Evolutionary conservation across 2,329 filamentous ascomycete species (phyloP).

Genomic region (Claviceps arundinis): DNA sequence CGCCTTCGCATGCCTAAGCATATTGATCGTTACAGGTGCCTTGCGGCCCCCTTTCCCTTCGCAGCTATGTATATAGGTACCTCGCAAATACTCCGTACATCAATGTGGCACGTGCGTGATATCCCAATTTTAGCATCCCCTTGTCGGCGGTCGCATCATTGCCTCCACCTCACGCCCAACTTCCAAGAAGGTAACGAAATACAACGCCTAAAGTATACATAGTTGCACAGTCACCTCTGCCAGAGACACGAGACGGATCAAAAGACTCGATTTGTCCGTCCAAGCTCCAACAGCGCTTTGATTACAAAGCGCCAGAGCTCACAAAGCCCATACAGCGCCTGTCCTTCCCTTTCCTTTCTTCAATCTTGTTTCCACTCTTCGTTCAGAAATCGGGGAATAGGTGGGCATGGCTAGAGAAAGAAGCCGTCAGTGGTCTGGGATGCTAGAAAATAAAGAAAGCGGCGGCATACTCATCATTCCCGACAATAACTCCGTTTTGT

Average conservation of each 20-base stretch:
- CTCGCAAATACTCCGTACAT: neutral
- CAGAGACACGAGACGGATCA: neutral
- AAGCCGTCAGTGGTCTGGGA: slow-evolving; percentile 4
- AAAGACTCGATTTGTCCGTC: neutral
- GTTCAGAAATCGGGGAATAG: slow-evolving; percentile 62
- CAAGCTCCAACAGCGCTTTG: neutral
- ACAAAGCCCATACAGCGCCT: neutral
- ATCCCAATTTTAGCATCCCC: neutral
- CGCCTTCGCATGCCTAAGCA: neutral
- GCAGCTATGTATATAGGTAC: neutral
- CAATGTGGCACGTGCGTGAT: neutral
- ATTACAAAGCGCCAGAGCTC: neutral
- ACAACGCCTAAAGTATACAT: neutral
- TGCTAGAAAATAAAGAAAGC: neutral
- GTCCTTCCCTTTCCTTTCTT: neutral
- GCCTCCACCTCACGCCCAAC: neutral
- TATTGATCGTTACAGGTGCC: slow-evolving; percentile 3
- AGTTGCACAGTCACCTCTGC: neutral
- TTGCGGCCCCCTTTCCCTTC: neutral
- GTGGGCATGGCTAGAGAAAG: slow-evolving; percentile 47
- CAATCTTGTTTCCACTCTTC: neutral
- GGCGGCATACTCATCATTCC: slow-evolving; percentile 65
- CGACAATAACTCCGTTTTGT: slow-evolving; percentile 60
- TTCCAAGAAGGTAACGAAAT: neutral
- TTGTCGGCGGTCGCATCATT: neutral